A percentile compares a stretch with the other conserved stretches of the same genome.
Conservation (phyloP, 2,329 filamentous ascomycete genomes). For the Alternaria rosae region DNA sequence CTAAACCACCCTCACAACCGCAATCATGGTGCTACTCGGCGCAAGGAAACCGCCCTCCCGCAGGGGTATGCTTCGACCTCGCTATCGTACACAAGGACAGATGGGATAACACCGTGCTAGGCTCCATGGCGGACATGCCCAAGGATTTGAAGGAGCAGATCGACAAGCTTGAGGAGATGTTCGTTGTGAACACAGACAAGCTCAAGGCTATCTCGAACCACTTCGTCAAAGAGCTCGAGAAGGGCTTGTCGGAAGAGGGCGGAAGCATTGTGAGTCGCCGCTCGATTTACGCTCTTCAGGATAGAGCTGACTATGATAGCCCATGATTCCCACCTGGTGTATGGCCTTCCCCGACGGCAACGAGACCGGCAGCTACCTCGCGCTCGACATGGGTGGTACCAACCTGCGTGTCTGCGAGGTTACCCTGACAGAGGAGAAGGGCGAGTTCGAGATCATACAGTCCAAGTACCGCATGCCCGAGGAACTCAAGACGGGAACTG, state of each 20-base stretch:
- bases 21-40: conserved; percentile 70
- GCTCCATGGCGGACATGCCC: conserved; percentile 90
- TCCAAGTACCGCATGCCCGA: conserved; percentile 96
- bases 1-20: conserved; percentile 18
- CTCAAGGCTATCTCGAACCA: conserved; percentile 91
- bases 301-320: conserved; percentile 67
- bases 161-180: conserved; percentile 80
- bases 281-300: conserved; percentile 82
- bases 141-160: conserved; percentile 84
- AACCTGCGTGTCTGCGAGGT: conserved; percentile 96
- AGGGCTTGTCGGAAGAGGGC: conserved; percentile 85
- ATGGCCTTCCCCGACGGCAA: conserved; percentile 88
- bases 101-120: conserved; percentile 56
- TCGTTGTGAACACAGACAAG: conserved; percentile 78
- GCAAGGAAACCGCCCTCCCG: conserved; percentile 71
- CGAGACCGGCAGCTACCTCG: conserved; percentile 86
- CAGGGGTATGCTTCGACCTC: conserved; percentile 68
- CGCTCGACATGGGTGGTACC: conserved; percentile 95
- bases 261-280: conserved; percentile 81
- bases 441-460: conserved; percentile 94
- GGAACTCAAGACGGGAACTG: conserved; percentile 85
- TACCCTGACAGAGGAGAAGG: conserved; percentile 83
- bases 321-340: conserved; percentile 98
- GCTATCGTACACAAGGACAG: conserved; percentile 10
- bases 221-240: conserved; percentile 86